Base-by-base conservation (phyloP, 345 rosid species). In the Rubroshorea leprosula region DNA sequence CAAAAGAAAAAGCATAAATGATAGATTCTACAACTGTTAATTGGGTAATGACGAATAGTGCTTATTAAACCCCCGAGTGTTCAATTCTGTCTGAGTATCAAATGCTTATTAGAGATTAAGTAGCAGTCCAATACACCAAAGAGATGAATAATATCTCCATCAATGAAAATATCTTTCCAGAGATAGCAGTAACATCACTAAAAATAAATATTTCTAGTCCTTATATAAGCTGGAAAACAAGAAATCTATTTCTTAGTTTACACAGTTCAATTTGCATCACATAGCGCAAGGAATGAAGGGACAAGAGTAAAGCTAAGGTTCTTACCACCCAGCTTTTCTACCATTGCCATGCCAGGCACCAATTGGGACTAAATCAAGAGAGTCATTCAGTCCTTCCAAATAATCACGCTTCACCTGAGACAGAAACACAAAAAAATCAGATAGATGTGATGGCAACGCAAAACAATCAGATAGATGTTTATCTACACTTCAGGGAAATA, bases 281-380 rank as follows among this genome's bases (percentile, higher is more conserved):
- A 35, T 22, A 39, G 22, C 35, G 20, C 8, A 56, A 18, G 22
- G 20, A 17, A 35, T n/a, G n/a, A 47, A 23, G 15, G 45, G 25
- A 26, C 1, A 51, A 19, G 49, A 65, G 22, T n/a, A 6, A 25
- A 12, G 50, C n/a, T 14, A 25, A 54, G 41, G 7, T 35, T 35
- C 41, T 35, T 80, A 90, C 98, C 98, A 91, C 83, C 96, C 90
- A 2, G 91, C 96, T 80, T 90, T 90, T 71, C 94, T 82, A 47
- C 96, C 96, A 51, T 90, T 90, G 51, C 94, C 96, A 70, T 87
- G 86, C 97, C 97, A 85, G 55, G 94, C 96, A 56, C 94, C 97
- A 45, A 90, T 90, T 11, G 97, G 91, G 61, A 90, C 91, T 72
- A 90, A 79, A 80, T 87, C 97, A 70, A 90, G 82, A 31, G 96